Evolutionary conservation across 2,329 filamentous ascomycete genomes (phyloP).

Genomic region (Escovopsis sp.): DNA sequence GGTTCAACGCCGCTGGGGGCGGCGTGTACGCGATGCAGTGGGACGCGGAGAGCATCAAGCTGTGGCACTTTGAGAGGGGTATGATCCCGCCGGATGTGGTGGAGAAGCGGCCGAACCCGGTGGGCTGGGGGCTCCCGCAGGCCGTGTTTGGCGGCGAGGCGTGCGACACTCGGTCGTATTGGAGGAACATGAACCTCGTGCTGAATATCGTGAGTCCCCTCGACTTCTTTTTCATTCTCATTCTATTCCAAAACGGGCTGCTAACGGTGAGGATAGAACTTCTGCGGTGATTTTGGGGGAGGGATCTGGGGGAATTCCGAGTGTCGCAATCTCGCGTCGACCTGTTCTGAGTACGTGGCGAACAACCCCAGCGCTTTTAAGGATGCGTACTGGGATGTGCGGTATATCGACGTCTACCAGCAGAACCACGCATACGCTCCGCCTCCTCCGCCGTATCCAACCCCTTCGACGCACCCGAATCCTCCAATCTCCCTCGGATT

Average conservation of each 20-base stretch:
- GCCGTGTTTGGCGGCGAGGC: conserved; percentile 49
- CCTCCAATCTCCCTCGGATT: too few species aligned
- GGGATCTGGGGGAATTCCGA: conserved; percentile 26
- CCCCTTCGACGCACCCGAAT: too few species aligned
- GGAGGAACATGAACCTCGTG: conserved; percentile 56
- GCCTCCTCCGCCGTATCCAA: background rate
- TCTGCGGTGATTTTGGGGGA: conserved; percentile 64
- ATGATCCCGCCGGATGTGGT: conserved; percentile 51
- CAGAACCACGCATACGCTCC: conserved; percentile 2
- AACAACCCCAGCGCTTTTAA: conserved; percentile 28
- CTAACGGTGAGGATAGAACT: conserved; percentile 29
- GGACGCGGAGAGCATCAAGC: conserved; percentile 50
- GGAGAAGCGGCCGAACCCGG: conserved; percentile 43
- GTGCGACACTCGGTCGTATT: conserved; percentile 53
- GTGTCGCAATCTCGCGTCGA: conserved; percentile 26
- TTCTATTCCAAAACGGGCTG: background rate
- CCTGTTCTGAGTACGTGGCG: conserved; percentile 32
- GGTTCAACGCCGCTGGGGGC: conserved; percentile 52
- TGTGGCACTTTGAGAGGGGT: conserved; percentile 64
- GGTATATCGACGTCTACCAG: conserved; percentile 35
- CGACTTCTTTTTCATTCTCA: background rate
- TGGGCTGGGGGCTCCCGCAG: conserved; percentile 51
- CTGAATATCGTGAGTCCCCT: conserved; percentile 43
- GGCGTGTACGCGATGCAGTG: conserved; percentile 60
- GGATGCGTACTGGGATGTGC: conserved; percentile 37